These are phyloP conservation scores for Suillus variegatus DNA, from an alignment of 768 basidiomycete genomes.

Conservation along the genomic window DNA sequence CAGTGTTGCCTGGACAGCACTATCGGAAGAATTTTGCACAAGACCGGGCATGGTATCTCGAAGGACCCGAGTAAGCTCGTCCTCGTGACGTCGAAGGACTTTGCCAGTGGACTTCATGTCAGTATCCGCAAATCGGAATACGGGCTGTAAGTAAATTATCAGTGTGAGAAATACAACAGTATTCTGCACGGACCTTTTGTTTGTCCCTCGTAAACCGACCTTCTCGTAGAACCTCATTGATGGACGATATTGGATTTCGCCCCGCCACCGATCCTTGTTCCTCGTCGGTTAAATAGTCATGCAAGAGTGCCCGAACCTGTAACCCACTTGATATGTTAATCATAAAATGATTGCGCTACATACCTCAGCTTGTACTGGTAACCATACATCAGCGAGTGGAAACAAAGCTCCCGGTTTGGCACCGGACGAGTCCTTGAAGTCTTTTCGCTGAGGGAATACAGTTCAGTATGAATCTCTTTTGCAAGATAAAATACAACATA, in stretches of 20 bases:
- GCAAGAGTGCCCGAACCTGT: constrained; percentile 80
- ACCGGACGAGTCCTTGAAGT: constrained; percentile 86
- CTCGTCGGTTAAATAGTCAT: constrained; percentile 92
- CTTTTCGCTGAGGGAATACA: constrained; percentile 65
- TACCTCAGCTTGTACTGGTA: constrained; percentile 88
- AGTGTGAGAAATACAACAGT: not conserved
- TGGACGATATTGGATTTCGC: constrained; percentile 87
- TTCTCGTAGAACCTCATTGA: constrained; percentile 90
- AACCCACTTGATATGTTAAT: constrained; percentile 10
- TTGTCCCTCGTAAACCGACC: constrained; percentile 79
- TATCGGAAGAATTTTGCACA: constrained; percentile 69
- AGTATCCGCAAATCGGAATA: constrained; percentile 92
- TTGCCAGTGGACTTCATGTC: constrained; percentile 73
- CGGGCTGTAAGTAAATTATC: constrained; percentile 46
- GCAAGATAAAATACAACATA: constrained; percentile 42
- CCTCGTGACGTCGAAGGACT: constrained; percentile 74
- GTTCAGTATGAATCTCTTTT: constrained; percentile 2
- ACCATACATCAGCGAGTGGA: constrained; percentile 86
- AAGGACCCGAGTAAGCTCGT: constrained; percentile 78
- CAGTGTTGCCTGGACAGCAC: constrained; percentile 58
- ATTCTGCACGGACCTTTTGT: constrained; percentile 55
- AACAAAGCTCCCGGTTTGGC: constrained; percentile 77
- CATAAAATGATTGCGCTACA: constrained; percentile 5
- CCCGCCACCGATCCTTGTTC: constrained; percentile 76
- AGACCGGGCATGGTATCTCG: constrained; percentile 94